Evolutionary conservation across 768 basidiomycete species (phyloP), one percentile per base, ranked within the genome.

Genomic region (Boletus pseudo-olivaceus): DNA sequence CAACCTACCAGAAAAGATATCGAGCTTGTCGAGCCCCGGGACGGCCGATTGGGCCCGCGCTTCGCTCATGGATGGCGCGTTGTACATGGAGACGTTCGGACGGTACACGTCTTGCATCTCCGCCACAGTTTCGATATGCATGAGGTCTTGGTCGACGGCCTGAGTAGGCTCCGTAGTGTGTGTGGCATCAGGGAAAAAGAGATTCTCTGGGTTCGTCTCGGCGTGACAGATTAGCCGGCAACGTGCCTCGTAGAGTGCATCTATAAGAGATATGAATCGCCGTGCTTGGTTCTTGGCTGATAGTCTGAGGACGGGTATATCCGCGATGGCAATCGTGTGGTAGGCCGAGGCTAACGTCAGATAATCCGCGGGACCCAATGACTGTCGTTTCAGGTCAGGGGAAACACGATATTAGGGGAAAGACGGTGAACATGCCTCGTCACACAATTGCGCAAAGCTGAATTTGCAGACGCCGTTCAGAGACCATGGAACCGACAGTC

Each of bases 221-320:
- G 79, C 78, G 17, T 72, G 62, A 52, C 76, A 77, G 45, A 74
- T 53, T 30, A 76, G 33, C 27, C 65, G 64, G 52, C 74, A 75
- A 20, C 69, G 66, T 2, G 72, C 73, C 71, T 78, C 72, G 70
- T 82, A 83, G 1, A 83, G 32, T 9, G 32, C 32, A 33, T 20
- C 83, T 26, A 84, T 76, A 44, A 84, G 74, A 15, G 80, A 83
- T 55, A 84, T 84, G 62, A 84, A 77, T 4, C 82, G 72, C 11
- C 83, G 68, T 2, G 81, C 82, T 63, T 83, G 79, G 64, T 84
- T 80, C 71, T 83, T 85, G 32, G 74, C 70, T 7, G 77, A 75
- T 7, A 83, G 43, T 44, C 29, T 7, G 7, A 30, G 29, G 43
- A n/a, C 7, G 29, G 29, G 29, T 30, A n/a, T 17, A 27, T 42